Evolutionary conservation across 2,329 filamentous ascomycete genomes (phyloP), one percentile per base, ranked within the genome.

Genomic region (Botryosphaeria dothidea): DNA sequence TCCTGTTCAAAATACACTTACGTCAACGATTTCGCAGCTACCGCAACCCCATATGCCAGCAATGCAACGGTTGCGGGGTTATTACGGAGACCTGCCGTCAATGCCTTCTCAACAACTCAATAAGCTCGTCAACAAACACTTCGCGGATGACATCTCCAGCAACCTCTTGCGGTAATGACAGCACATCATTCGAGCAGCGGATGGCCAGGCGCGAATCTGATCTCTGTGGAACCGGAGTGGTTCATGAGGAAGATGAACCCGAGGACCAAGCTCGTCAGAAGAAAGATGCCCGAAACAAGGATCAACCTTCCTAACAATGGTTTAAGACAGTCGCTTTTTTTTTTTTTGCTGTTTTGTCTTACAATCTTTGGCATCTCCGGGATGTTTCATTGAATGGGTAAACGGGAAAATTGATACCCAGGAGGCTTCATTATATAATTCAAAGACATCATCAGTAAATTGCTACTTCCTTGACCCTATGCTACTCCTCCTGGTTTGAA

Each of bases 21-120:
- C 52, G 8, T 7, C 19, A 15, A 17, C 2, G 17, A 3, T 13
- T 9, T 3, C n/a, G 4, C n/a, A 65, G 63, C 2, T 65, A 65
- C 15, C 52, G 63, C n/a, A 65, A 65, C 21, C 63, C 63, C 4
- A 65, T 65, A 11, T 65, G 63, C 45, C 45, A 52, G 13, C 29
- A 65, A n/a, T 65, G 63, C 17, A 52, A 61, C 52, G 63, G 63
- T 31, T 52, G 54, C 8, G 63, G 63, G 13, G 61, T 64, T 13
- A 49, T 64, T 6, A 64, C 61, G 2, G 49, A 64, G 27, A 48
- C 51, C 2, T 64, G 61, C 19, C 61, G 49, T 8, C 61, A 64
- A 27, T 64, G 61, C 21, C 56, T 60, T n/a, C 48, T 31, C 2
- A 64, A 21, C 25, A 64, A 64, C 17, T 34, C 49, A 19, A n/a